A percentile compares a stretch with the other conserved stretches of the same genome.
phyloP scores from a whole-genome alignment of 768 basidiomycete species.

The Amanita rimosa region DNA sequence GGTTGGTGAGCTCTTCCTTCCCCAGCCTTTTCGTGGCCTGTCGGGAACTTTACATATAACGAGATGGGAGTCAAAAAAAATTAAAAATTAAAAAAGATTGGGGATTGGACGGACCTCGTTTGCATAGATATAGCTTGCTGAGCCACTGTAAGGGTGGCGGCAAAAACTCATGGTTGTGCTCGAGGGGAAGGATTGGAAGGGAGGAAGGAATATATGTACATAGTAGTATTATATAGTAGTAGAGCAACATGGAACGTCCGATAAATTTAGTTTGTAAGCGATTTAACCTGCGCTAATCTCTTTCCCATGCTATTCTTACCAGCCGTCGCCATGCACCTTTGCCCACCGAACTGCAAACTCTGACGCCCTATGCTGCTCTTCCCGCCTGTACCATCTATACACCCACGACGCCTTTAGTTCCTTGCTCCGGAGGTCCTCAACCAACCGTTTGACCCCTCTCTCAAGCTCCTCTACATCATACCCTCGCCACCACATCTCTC shows the following conservation, averaged over 20 bases:
- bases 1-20: not conserved
- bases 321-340: not conserved
- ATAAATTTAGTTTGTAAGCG: not conserved
- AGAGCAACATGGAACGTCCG: not conserved
- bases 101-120: not conserved
- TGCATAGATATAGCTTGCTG: constrained; percentile 6
- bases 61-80: too few species aligned
- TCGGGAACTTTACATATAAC: too few species aligned
- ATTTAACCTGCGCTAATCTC: not conserved
- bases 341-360: constrained; percentile 3
- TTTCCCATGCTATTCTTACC: not conserved
- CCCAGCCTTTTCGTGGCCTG: not conserved
- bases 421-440: not conserved
- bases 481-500: not conserved
- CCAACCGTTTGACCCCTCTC: not conserved
- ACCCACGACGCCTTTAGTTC: not conserved
- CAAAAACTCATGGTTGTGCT: not conserved
- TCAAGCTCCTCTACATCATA: not conserved
- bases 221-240: not conserved
- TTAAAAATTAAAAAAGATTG: too few species aligned
- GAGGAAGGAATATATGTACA: too few species aligned
- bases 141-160: constrained; percentile 5
- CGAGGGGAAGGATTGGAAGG: not conserved
- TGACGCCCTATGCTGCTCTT: not conserved
- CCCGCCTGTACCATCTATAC: not conserved